These are phyloP conservation scores for Dimocarpus longan DNA, from an alignment of 345 rosid genomes.

Conservation along the genomic window DNA sequence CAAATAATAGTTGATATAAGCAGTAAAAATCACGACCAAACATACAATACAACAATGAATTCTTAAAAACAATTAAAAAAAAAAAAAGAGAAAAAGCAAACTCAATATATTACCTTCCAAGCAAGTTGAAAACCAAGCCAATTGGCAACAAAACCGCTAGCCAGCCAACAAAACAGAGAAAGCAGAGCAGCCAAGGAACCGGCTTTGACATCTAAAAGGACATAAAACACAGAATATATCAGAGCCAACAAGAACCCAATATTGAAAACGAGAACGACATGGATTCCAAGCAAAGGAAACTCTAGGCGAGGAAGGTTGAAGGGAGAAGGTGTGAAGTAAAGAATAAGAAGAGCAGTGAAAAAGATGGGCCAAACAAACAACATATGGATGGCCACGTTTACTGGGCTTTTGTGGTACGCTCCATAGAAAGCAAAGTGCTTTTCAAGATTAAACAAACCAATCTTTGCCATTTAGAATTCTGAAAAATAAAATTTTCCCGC, in stretches of 20 bases:
- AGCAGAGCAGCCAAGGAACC: conserved; percentile 64
- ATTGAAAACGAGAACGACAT: conserved; percentile 41
- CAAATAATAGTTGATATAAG: no score
- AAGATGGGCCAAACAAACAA: conserved; percentile 68
- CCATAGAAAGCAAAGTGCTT: conserved; percentile 56
- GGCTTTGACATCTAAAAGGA: conserved; percentile 55
- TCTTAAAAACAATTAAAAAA: no score
- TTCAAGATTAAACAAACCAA: conserved; percentile 52
- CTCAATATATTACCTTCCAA: conserved; percentile 46
- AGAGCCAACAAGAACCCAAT: conserved; percentile 52
- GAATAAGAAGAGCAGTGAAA: conserved; percentile 51
- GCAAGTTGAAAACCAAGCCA: conserved; percentile 55
- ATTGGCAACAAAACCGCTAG: conserved; percentile 40
- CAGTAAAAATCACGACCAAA: background rate
- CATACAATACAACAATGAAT: background rate
- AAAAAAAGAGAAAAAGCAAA: background rate
- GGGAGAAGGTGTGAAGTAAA: conserved; percentile 57
- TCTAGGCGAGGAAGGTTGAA: conserved; percentile 35
- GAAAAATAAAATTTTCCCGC: background rate
- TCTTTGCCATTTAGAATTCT: conserved; percentile 38
- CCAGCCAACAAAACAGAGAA: conserved; percentile 50
- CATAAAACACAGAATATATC: conserved; percentile 46
- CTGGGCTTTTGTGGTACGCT: conserved; percentile 51
- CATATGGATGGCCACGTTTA: conserved; percentile 50
- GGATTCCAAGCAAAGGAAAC: conserved; percentile 38